Evolutionary conservation across 345 rosid species (phyloP).

Genomic region (Carallia pectinifolia): DNA sequence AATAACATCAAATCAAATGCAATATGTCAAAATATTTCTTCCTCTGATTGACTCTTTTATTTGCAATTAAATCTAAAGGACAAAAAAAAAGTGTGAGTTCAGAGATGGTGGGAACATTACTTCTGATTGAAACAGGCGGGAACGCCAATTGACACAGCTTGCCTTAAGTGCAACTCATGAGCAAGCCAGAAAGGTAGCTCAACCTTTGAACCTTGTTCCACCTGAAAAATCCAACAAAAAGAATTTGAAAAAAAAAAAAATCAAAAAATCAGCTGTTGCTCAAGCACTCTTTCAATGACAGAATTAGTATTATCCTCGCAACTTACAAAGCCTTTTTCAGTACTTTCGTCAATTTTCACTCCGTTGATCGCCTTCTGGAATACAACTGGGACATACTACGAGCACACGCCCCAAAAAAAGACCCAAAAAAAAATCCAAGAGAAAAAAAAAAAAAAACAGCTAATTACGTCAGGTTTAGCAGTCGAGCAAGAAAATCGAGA

Average conservation of each 20-base stretch:
- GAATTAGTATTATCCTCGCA: not conserved
- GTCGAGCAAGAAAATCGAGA: not conserved
- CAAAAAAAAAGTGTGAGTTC: not conserved
- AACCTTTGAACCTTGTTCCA: slow-evolving; percentile 67
- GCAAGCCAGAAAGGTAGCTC: slow-evolving; percentile 92
- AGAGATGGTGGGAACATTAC: slow-evolving; percentile 33
- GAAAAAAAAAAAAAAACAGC: not conserved
- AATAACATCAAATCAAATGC: not conserved
- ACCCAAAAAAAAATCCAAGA: not conserved
- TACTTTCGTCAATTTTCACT: slow-evolving; percentile 73
- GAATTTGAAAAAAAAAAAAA: not conserved
- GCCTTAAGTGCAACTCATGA: slow-evolving; percentile 60
- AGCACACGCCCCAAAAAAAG: not conserved
- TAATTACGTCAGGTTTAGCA: not conserved
- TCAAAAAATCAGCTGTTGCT: not conserved
- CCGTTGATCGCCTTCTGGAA: slow-evolving; percentile 61
- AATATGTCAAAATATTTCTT: not conserved
- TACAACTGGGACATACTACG: slow-evolving; percentile 59
- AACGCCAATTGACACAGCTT: slow-evolving; percentile 56
- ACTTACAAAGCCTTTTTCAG: slow-evolving; percentile 64
- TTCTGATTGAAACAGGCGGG: slow-evolving; percentile 75
- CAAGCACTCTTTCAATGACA: too few relatives aligned
- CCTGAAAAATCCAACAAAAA: slow-evolving; percentile 36
- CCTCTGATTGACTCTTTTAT: not conserved
- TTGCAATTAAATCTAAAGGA: not conserved